Percentiles rank a stretch among this genome's conserved stretches.
These are phyloP conservation scores for Prunus mongolica DNA, from an alignment of 306 rosid genomes.

Conservation along the genomic window DNA sequence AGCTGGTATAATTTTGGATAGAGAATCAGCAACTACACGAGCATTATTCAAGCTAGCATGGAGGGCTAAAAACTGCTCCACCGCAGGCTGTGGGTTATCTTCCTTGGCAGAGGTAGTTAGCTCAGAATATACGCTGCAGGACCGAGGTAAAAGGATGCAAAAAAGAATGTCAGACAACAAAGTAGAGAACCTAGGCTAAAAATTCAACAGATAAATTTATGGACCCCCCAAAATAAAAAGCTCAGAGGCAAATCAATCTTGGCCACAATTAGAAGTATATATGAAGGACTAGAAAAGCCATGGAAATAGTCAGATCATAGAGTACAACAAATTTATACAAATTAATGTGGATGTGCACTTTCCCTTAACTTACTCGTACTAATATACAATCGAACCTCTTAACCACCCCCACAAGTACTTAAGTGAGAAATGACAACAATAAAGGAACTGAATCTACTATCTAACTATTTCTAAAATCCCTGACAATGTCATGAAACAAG, in stretches of 20 bases:
- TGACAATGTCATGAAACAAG: too few relatives aligned
- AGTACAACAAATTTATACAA: not conserved
- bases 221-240: not conserved
- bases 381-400: not conserved
- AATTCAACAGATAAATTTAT: not conserved
- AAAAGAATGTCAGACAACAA: conserved; percentile 17
- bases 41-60: conserved; percentile 56
- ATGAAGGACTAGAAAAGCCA: not conserved
- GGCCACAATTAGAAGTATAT: not conserved
- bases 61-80: conserved; percentile 79
- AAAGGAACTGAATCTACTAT: not conserved
- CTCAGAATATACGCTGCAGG: conserved; percentile 72
- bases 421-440: not conserved
- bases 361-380: not conserved
- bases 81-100: conserved; percentile 69
- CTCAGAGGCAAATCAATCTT: not conserved
- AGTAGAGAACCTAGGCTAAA: not conserved
- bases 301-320: not conserved
- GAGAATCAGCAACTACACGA: conserved; percentile 51
- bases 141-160: not conserved
- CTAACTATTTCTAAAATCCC: not conserved
- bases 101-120: conserved; percentile 67
- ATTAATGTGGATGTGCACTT: not conserved
- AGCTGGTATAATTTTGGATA: conserved; percentile 47
- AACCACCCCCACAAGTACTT: not conserved